Evolutionary conservation across 164 flowering plant genomes (phyloP), one percentile per base, ranked within the genome.

Genomic region (Euptelea pleiosperma): DNA sequence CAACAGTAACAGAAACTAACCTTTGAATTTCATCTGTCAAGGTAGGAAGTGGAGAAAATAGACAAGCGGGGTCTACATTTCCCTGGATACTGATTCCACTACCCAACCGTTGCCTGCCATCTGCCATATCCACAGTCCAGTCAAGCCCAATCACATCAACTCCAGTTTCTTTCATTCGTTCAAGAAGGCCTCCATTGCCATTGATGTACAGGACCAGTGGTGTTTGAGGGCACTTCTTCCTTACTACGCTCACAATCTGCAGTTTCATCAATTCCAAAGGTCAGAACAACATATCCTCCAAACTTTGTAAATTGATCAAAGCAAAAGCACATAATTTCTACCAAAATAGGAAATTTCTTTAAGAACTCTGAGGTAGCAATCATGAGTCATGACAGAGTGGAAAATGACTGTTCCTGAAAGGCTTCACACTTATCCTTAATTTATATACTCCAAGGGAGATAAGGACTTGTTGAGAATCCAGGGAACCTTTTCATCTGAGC

Each of bases 91-190:
- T 67, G 60, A 87, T 76, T 34, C 46, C 89, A 62, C 35, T 76
- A 12, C 94, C 97, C 70, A 93, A 70, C 18, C 97, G 81, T 61
- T 54, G 78, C 70, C 94, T 87, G 61, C 92, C 98, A 77, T 93
- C 98, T 31, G 80, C 89, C 96, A 93, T 93, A 68, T 93, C 98
- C 52, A 93, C 92, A 1, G 96, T 93, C 98, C 98, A 93, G 65
- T 89, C 98, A 59, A 93, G 89, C 62, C 98, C 98, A 73, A 93
- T 87, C 31, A 93, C 98, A 81, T 93, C 98, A 57, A 87, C 94
- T 46, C 96, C 98, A 45, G 85, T 81, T 62, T 77, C 90, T 74
- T 82, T 82, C 97, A 93, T 93, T 33, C 90, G 86, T 64, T 93
- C 98, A 56, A 93, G 94, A 73, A 93, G 81, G 35, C 98, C 98